These are phyloP conservation scores for Vaucheria bursata DNA, from an alignment of 352 stramenopile genomes.

Conservation along the genomic window DNA sequence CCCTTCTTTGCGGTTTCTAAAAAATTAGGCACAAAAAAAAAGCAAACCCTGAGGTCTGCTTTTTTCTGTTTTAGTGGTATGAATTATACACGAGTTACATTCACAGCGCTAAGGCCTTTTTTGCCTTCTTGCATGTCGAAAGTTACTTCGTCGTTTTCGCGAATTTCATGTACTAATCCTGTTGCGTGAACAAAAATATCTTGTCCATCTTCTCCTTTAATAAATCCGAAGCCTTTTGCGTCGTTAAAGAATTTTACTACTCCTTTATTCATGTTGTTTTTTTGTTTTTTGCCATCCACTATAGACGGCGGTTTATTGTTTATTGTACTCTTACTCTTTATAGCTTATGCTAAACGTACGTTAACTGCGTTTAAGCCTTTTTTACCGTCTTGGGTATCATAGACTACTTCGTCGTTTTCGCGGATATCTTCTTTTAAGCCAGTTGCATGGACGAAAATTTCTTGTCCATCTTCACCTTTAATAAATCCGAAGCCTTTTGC, in stretches of 20 bases:
- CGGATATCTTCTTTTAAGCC: background rate
- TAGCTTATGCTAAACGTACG: no score
- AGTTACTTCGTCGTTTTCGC: slow-evolving; percentile 4
- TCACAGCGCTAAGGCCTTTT: background rate
- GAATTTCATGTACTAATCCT: background rate
- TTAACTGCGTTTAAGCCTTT: background rate
- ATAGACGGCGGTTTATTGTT: no score
- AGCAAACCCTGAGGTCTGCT: background rate
- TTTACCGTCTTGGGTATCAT: background rate
- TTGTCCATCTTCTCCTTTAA: background rate
- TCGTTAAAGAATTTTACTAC: background rate
- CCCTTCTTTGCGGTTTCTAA: no score
- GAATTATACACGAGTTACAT: background rate
- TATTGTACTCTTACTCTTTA: no score
- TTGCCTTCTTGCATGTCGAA: background rate
- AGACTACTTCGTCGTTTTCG: slow-evolving; percentile 1
- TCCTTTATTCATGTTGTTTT: background rate
- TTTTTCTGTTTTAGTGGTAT: background rate
- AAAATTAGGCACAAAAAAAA: background rate
- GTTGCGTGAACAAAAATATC: background rate
- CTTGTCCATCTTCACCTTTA: background rate
- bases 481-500: slow-evolving; percentile 1
- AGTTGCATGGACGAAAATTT: background rate
- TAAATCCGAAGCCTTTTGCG: background rate
- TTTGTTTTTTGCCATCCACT: background rate